Percentiles rank a stretch among this genome's conserved stretches.
Conservation (phyloP, 345 rosid species). For the Rhizophora mangle region DNA sequence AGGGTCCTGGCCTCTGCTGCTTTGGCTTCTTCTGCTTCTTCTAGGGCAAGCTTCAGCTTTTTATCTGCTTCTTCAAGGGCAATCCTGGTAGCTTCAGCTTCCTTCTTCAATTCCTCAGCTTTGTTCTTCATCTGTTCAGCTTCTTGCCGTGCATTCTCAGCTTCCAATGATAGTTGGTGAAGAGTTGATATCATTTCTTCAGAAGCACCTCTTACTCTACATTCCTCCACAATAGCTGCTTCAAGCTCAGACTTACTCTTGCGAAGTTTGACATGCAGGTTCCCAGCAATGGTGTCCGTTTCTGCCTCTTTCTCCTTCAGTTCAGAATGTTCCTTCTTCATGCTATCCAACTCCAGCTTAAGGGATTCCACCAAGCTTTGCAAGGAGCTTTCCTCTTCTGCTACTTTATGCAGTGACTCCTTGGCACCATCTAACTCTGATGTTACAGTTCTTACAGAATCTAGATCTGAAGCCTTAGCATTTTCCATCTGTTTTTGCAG, state of each 20-base stretch:
- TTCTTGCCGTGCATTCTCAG: slow-evolving; percentile 58
- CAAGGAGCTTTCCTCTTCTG: slow-evolving; percentile 71
- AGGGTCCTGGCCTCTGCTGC: slow-evolving; percentile 64
- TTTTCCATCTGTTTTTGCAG: slow-evolving; percentile 68
- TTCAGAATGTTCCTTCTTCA: slow-evolving; percentile 67
- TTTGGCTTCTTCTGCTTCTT: slow-evolving; percentile 89
- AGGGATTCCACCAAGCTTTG: slow-evolving; percentile 63
- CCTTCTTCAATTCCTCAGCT: slow-evolving; percentile 62
- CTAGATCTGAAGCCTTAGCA: slow-evolving; percentile 72
- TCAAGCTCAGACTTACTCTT: slow-evolving; percentile 80
- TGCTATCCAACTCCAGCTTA: slow-evolving; percentile 61
- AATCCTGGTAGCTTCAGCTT: slow-evolving; percentile 56
- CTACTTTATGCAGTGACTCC: slow-evolving; percentile 66
- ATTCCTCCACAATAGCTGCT: slow-evolving; percentile 55
- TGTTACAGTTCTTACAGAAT: slow-evolving; percentile 60
- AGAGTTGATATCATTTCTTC: slow-evolving; percentile 80
- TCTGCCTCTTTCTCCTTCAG: slow-evolving; percentile 78
- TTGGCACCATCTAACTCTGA: slow-evolving; percentile 80
- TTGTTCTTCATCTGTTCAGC: slow-evolving; percentile 71
- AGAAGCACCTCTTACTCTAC: slow-evolving; percentile 59
- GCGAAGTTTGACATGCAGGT: slow-evolving; percentile 70
- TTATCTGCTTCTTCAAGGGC: slow-evolving; percentile 71
- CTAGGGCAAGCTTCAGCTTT: slow-evolving; percentile 61
- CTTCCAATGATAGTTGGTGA: slow-evolving; percentile 63
- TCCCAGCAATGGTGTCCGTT: slow-evolving; percentile 76